phyloP scores from a whole-genome alignment of 768 basidiomycete genomes.

The Strobilomyces echinocephalus region DNA sequence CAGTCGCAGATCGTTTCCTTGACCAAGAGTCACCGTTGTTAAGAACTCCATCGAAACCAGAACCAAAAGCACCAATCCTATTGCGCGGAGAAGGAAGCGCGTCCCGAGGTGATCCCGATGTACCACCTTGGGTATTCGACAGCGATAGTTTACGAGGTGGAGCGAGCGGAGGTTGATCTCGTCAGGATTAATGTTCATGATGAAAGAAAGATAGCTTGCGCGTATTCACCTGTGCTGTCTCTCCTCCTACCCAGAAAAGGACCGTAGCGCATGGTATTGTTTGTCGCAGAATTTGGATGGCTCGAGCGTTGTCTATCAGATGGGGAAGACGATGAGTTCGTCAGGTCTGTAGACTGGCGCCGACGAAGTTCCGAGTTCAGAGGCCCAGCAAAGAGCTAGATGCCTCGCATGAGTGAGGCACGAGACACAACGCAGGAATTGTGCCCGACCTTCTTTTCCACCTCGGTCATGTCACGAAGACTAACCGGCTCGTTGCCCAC shows the following conservation, averaged over 20 bases:
- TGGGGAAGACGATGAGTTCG: conserved; percentile 54
- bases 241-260: conserved; percentile 54
- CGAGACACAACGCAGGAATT: conserved; percentile 6
- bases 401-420: conserved; percentile 26
- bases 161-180: conserved; percentile 56
- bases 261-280: conserved; percentile 61
- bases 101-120: conserved; percentile 58
- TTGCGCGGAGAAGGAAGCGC: conserved; percentile 59
- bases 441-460: conserved; percentile 78
- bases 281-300: conserved; percentile 43
- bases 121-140: conserved; percentile 49
- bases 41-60: conserved; percentile 72
- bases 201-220: neutral
- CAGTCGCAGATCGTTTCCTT: conserved; percentile 50
- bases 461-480: conserved; percentile 73
- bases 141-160: conserved; percentile 67
- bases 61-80: conserved; percentile 50
- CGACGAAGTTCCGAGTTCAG: conserved; percentile 86
- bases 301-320: conserved; percentile 58
- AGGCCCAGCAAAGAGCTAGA: conserved; percentile 70
- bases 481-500: conserved; percentile 65
- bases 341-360: conserved; percentile 73
- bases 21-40: conserved; percentile 67
- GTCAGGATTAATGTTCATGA: conserved; percentile 11
- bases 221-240: conserved; percentile 58